Conservation (phyloP, 805 yeast genomes). For the Candida bentonensis region DNA sequence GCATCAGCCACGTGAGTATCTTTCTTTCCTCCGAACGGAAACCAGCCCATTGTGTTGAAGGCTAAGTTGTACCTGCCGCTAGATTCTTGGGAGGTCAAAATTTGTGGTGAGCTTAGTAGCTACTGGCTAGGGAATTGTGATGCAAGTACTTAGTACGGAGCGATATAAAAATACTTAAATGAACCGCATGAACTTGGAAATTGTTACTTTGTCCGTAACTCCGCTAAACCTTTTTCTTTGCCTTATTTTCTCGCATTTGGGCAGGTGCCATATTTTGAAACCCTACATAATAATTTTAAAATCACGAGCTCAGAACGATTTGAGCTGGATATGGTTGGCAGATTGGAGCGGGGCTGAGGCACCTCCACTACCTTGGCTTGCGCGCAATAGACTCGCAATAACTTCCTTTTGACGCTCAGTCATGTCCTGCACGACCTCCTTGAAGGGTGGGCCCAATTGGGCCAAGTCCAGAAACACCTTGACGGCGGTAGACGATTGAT, state of each 20-base stretch:
- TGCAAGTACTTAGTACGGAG: too few species aligned
- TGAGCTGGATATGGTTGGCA: constrained; percentile 32
- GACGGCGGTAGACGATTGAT: constrained; percentile 7
- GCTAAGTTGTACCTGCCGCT: too few species aligned
- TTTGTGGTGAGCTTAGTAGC: too few species aligned
- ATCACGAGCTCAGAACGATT: constrained; percentile 25
- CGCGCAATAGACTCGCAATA: constrained; percentile 10
- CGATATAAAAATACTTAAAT: too few species aligned
- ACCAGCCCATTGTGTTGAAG: constrained; percentile 1
- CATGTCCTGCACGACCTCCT: constrained; percentile 28
- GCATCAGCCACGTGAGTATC: neutral
- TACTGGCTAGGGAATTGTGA: too few species aligned
- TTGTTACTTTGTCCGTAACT: too few species aligned
- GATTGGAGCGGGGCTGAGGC: neutral
- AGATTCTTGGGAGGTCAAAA: too few species aligned
- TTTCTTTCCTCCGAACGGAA: neutral
- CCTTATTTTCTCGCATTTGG: too few species aligned
- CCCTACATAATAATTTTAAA: neutral
- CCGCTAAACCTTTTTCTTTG: too few species aligned
- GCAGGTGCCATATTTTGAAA: too few species aligned
- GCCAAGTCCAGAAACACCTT: constrained; percentile 19
- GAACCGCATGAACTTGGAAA: too few species aligned
- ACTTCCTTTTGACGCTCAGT: constrained; percentile 20
- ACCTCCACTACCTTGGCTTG: constrained; percentile 8
- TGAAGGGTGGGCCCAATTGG: constrained; percentile 15